Evolutionary conservation across 306 rosid species (phyloP), one percentile per base, ranked within the genome.

Genomic region (Cicer chorassanicum): DNA sequence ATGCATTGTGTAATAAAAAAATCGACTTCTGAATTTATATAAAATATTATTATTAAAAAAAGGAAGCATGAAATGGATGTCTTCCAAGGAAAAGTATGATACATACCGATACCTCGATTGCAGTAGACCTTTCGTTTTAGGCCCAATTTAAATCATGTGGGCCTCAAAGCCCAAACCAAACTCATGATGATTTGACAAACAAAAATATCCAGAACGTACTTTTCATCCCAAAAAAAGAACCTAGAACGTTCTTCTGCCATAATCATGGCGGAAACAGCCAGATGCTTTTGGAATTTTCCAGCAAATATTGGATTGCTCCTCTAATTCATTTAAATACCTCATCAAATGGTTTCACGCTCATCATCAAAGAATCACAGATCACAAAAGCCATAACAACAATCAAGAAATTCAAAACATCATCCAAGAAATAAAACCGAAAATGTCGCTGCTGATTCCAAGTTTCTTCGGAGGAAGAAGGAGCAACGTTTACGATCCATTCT

Each of bases 391-490:
- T 53, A 53, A 15, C 29, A 15, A 53, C 5, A 24, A 0, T 18
- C 12, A 16, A 54, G 9, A 12, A 5, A 3, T 6, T 14, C 1
- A 51, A 14, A 51, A 6, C 29, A 1, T 16, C 59, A 8, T 13
- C 0, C 18, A 49, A 49, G 0, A 6, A 6, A 46, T 12, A 8
- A n/a, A 0, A 4, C n/a, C 4, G 7, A 54, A 18, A 8, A 55
- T 55, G 62, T 55, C 62, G 3, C 39, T 55, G 3, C 39, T 55
- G 14, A 55, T 55, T 55, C 62, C 62, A 21, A 55, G 62, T 56
- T 51, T 51, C 24, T 51, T 51, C 59, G 59, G 59, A 2, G 59
- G 59, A 1, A 51, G 18, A 51, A 51, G 59, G 10, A 51, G 21
- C 21, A 19, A 19, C 21, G 21, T 19, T 19, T 19, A 19, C 1